A percentile compares a stretch with the other conserved stretches of the same genome.
Conservation (phyloP, 2,329 filamentous ascomycete species). For the Domatiomyces globalis region DNA sequence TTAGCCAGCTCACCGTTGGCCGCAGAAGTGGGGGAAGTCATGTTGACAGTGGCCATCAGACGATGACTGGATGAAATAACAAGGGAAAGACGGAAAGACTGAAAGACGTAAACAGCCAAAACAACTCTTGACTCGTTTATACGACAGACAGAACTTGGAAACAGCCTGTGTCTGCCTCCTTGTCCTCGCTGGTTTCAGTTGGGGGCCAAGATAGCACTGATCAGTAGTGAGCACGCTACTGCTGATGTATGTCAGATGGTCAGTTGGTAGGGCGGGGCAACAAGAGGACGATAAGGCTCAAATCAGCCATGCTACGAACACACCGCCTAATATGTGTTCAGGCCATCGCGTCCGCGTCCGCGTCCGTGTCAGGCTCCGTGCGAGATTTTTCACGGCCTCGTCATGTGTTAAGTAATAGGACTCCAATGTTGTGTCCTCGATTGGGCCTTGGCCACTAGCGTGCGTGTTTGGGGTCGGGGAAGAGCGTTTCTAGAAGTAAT, state of each 20-base stretch:
- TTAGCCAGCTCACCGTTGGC: slow-evolving; percentile 19
- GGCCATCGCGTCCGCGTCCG: not conserved
- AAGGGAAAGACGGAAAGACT: not conserved
- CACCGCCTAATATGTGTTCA: not conserved
- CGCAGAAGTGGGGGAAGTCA: slow-evolving; percentile 8
- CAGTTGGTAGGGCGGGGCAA: no score
- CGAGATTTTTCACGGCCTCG: not conserved
- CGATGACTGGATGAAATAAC: not conserved
- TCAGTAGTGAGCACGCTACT: no score
- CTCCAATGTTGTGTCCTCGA: not conserved
- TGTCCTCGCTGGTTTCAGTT: no score
- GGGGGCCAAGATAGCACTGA: no score
- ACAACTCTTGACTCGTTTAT: not conserved
- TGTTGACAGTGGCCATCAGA: slow-evolving; percentile 9
- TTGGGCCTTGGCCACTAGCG: not conserved
- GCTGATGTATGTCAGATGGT: no score
- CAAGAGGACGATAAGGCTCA: no score
- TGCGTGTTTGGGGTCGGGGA: not conserved
- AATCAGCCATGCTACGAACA: no score
- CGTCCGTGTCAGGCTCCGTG: not conserved
- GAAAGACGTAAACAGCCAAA: no score
- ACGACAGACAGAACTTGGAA: no score
- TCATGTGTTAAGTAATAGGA: not conserved
- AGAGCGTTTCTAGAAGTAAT: no score
- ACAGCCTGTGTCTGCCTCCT: no score